Conservation (phyloP, 352 stramenopile species). For the Globisporangium cystogenes region DNA sequence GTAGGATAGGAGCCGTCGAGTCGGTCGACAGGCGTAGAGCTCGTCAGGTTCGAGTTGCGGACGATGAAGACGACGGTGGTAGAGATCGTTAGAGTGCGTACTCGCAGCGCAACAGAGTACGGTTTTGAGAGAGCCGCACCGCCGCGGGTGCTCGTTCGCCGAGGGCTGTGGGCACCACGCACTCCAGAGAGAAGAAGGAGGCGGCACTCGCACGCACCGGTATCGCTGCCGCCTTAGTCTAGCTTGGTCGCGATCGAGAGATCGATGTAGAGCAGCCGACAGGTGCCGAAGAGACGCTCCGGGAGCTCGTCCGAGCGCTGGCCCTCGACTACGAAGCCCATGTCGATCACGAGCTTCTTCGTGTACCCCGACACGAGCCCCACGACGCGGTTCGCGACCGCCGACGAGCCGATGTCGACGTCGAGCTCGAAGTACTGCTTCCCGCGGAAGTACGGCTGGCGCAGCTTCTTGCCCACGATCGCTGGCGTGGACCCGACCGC, state of each 20-base stretch:
- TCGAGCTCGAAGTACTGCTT: conserved; percentile 77
- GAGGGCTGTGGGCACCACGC: too few relatives aligned
- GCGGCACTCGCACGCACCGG: neutral
- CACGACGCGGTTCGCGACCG: conserved; percentile 70
- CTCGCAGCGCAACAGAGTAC: too few relatives aligned
- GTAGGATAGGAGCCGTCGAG: neutral
- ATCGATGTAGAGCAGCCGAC: conserved; percentile 60
- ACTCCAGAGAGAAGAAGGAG: too few relatives aligned
- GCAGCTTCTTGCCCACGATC: conserved; percentile 74
- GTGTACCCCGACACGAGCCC: conserved; percentile 64
- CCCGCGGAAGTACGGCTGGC: conserved; percentile 50
- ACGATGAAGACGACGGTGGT: too few relatives aligned
- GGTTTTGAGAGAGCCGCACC: too few relatives aligned
- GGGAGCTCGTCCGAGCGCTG: conserved; percentile 60
- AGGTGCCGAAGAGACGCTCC: conserved; percentile 62
- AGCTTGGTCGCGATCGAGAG: conserved; percentile 29
- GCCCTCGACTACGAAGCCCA: conserved; percentile 70
- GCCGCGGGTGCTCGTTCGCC: too few relatives aligned
- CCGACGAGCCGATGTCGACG: conserved; percentile 66
- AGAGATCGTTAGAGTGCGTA: too few relatives aligned
- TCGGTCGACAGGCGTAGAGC: too few relatives aligned
- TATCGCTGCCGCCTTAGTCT: conserved; percentile 4
- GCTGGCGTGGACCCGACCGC: conserved; percentile 65
- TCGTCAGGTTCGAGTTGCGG: too few relatives aligned
- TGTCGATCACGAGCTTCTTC: conserved; percentile 82